These are phyloP conservation scores for Nannochloropsis salina DNA, from an alignment of 108 stramenopile species.

Conservation along the genomic window DNA sequence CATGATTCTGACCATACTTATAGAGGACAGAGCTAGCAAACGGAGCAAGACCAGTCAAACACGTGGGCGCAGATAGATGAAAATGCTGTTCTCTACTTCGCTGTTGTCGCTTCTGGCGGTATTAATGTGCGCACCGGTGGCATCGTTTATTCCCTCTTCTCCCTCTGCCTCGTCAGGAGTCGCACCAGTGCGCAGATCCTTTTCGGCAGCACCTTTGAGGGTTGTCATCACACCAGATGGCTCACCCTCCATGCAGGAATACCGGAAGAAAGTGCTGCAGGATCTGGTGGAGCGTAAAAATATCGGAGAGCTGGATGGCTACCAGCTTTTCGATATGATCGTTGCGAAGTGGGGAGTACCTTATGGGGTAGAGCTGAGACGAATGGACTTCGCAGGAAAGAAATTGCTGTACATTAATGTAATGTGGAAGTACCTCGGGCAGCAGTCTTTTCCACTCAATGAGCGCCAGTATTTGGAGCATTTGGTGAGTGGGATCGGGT, in stretches of 20 bases:
- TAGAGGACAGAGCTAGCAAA: too few species aligned
- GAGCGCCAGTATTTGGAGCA: constrained; percentile 17
- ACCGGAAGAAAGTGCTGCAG: constrained; percentile 17
- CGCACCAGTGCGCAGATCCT: background rate
- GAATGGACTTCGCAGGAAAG: constrained; percentile 14
- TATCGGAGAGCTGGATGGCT: constrained; percentile 16
- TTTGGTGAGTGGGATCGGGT: background rate
- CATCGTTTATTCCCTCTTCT: constrained; percentile 8
- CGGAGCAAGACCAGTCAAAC: too few species aligned
- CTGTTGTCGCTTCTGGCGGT: background rate
- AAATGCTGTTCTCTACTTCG: background rate
- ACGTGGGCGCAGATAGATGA: background rate
- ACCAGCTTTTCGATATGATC: background rate
- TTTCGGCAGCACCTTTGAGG: background rate
- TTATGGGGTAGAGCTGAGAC: background rate
- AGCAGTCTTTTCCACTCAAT: background rate
- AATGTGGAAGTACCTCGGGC: background rate
- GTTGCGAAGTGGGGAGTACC: background rate
- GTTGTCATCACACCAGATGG: background rate
- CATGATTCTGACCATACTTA: too few species aligned
- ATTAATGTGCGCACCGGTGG: background rate
- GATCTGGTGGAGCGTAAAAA: constrained; percentile 11
- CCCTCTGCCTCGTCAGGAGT: background rate
- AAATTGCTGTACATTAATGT: background rate
- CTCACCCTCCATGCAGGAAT: background rate